phyloP scores from a whole-genome alignment of 2,329 filamentous ascomycete genomes.

The Whalleya microplaca region DNA sequence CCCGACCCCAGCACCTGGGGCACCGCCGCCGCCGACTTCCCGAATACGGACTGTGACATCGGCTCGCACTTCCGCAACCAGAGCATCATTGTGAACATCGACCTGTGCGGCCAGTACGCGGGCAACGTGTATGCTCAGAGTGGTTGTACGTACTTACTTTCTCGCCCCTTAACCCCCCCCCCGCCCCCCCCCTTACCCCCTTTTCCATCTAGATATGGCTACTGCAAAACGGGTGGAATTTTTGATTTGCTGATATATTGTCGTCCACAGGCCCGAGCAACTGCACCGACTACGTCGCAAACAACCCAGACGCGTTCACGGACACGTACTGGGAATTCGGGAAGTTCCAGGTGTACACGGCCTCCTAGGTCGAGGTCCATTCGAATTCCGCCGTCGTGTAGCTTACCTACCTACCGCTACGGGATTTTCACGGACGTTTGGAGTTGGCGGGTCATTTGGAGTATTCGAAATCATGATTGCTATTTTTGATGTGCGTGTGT shows the following conservation, averaged over 20 bases:
- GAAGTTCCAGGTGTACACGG: conserved; percentile 60
- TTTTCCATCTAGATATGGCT: too few species aligned
- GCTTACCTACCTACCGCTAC: too few species aligned
- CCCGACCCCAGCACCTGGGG: conserved; percentile 69
- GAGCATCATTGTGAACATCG: conserved; percentile 69
- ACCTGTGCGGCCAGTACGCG: conserved; percentile 63
- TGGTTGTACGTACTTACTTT: conserved; percentile 42
- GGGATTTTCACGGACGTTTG: conserved; percentile 12
- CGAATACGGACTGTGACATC: conserved; percentile 64
- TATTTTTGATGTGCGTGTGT: too few species aligned
- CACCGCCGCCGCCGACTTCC: conserved; percentile 66
- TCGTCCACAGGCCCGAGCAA: conserved; percentile 50
- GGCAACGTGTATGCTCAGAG: conserved; percentile 51
- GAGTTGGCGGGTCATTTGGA: conserved; percentile 14
- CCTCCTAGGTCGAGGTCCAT: too few species aligned
- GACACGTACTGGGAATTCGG: conserved; percentile 70
- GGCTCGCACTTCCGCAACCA: conserved; percentile 64
- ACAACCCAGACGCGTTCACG: conserved; percentile 57
- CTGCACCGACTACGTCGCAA: conserved; percentile 61
- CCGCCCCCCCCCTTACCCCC: background rate
- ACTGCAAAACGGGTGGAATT: too few species aligned
- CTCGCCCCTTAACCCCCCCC: conserved; percentile 27
- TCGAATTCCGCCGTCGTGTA: too few species aligned
- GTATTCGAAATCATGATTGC: too few species aligned
- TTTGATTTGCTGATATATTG: too few species aligned